Conservation (phyloP, 1,284 basidiomycete genomes). For the Apiotrichum domesticum region DNA sequence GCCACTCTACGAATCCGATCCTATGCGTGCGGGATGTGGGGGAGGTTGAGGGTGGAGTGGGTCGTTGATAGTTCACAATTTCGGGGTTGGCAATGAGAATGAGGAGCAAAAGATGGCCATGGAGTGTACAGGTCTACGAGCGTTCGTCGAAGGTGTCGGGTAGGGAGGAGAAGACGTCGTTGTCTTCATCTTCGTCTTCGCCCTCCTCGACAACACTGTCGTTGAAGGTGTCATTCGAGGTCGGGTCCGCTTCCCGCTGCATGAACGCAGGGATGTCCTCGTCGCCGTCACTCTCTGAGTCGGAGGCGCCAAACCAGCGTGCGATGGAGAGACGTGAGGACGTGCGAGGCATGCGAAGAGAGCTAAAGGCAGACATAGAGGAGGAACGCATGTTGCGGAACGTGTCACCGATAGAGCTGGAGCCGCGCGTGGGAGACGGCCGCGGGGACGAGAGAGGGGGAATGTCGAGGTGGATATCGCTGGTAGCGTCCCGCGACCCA, state of each 20-base stretch:
- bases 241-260: neutral
- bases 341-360: constrained; percentile 17
- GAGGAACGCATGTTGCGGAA: constrained; percentile 34
- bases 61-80: too few relatives aligned
- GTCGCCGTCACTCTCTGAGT: constrained; percentile 6
- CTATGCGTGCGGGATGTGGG: neutral
- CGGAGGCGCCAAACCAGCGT: constrained; percentile 29
- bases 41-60: neutral
- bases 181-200: neutral
- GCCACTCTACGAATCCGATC: constrained; percentile 3
- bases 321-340: constrained; percentile 31
- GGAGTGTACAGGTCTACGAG: neutral
- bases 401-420: constrained; percentile 22
- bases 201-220: constrained; percentile 1
- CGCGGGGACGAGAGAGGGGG: neutral
- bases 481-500: neutral
- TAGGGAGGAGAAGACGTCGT: neutral
- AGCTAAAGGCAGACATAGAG: constrained; percentile 25
- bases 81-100: too few relatives aligned
- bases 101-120: too few relatives aligned
- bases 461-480: neutral
- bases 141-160: neutral
- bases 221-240: neutral
- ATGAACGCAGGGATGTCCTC: constrained; percentile 11
- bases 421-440: neutral